These are phyloP conservation scores for Diaporthe helianthi DNA, from an alignment of 2,329 filamentous ascomycete genomes.

Conservation along the genomic window DNA sequence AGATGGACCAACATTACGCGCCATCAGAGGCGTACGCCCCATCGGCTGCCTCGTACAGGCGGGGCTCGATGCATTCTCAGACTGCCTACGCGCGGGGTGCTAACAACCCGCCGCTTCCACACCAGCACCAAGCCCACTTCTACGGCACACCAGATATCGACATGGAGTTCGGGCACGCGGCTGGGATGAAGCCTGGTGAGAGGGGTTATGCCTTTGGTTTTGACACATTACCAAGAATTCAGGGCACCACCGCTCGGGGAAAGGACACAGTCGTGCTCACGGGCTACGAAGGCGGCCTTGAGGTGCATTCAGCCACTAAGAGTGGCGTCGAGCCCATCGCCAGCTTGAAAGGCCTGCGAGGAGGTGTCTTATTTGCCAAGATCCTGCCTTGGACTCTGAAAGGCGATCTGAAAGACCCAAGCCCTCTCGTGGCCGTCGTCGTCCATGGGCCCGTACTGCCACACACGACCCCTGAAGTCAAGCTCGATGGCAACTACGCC, in stretches of 20 bases:
- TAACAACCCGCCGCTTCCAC: conserved; percentile 71
- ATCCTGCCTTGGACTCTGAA: conserved; percentile 74
- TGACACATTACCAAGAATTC: conserved; percentile 65
- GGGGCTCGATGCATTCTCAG: conserved; percentile 59
- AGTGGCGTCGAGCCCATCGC: conserved; percentile 74
- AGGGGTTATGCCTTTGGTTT: conserved; percentile 83
- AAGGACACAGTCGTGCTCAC: conserved; percentile 69
- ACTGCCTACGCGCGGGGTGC: conserved; percentile 53
- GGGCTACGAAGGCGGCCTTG: conserved; percentile 81
- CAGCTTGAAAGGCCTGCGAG: conserved; percentile 77
- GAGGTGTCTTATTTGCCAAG: conserved; percentile 82
- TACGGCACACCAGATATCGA: conserved; percentile 79
- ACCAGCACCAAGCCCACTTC: conserved; percentile 79
- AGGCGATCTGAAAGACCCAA: conserved; percentile 60
- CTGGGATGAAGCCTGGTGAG: conserved; percentile 68
- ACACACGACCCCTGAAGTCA: conserved; percentile 44
- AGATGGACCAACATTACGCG: conserved; percentile 56
- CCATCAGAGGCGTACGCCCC: conserved; percentile 50
- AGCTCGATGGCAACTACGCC: conserved; percentile 44
- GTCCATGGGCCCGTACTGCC: conserved; percentile 78
- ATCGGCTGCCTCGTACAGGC: conserved; percentile 47
- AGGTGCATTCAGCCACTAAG: conserved; percentile 76
- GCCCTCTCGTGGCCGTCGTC: conserved; percentile 80
- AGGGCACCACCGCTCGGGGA: conserved; percentile 51
- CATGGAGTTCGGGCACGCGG: conserved; percentile 56